Base-by-base conservation (phyloP, 2,329 filamentous ascomycete species). In the Xylaria multiplex region DNA sequence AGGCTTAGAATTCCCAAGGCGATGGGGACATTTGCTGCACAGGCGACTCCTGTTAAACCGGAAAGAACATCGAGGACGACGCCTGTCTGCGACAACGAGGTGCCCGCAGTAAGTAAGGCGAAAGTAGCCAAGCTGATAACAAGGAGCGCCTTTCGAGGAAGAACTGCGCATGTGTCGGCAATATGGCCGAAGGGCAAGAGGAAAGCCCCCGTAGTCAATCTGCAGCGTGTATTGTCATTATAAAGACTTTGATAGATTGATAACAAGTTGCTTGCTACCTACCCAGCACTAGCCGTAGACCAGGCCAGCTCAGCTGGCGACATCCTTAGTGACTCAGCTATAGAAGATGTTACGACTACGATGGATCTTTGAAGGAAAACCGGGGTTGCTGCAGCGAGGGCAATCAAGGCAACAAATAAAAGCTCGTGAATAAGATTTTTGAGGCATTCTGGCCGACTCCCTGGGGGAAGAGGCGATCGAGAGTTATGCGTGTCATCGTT, bases 221-320 rank as follows among this genome's bases (percentile, higher is more conserved):
- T 77, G 35, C 5, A 19, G 13, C 27, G 2, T 13, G 32, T 2
- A 37, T 48, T 27, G 37, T 48, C 32, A 24, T 56, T 46, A 69
- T 32, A 14, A 3, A 32, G 30, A 9, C 2, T 40, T 32, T 24
- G 9, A 11, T 11, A 42, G 24, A 16, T 19, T 16, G 22, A 53
- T 5, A 14, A 43, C 2, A 14, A 40, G 24, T 35, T 14, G 14
- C 16, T 46, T 59, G 24, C 3, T 19, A 65, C 68, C 50, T 73
- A 77, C 76, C 75, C 75, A n/a, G 74, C 75, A 64, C 74, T 74
- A n/a, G 74, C 74, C 32, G 72, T 77, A 22, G 71, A 70, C 75
- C 75, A 77, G 14, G 76, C 74, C 56, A 75, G 64, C 63, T 77
- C 72, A 35, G 74, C 74, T 4, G 75, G 76, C 7, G 73, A 72